These are phyloP conservation scores for Leishmania aethiopica DNA, from an alignment of 208 protist genomes.

Conservation along the genomic window DNA sequence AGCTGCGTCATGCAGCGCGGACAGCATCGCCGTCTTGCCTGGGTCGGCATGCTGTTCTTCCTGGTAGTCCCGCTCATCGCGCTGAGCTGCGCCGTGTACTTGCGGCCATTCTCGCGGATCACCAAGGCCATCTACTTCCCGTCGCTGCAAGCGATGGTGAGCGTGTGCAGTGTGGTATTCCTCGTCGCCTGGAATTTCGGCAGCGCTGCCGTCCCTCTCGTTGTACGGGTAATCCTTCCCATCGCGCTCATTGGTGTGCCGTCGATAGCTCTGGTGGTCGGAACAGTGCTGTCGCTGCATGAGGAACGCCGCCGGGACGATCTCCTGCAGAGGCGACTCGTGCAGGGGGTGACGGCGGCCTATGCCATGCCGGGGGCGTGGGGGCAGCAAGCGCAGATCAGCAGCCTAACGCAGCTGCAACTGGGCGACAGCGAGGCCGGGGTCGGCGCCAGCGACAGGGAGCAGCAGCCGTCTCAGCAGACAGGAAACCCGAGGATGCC, in stretches of 20 bases:
- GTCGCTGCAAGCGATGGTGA: slow-evolving; percentile 48
- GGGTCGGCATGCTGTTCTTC: slow-evolving; percentile 57
- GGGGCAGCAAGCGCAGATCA: neutral
- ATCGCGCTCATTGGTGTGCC: slow-evolving; percentile 52
- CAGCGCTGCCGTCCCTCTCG: slow-evolving; percentile 21
- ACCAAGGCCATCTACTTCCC: slow-evolving; percentile 58
- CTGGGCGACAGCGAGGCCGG: neutral
- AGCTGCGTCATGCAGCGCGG: slow-evolving; percentile 36
- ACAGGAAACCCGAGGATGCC: too few species aligned
- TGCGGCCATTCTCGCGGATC: slow-evolving; percentile 52
- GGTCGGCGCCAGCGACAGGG: neutral
- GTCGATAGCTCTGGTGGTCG: slow-evolving; percentile 45
- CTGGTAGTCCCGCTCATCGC: slow-evolving; percentile 43
- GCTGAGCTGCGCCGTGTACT: slow-evolving; percentile 32
- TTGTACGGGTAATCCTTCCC: slow-evolving; percentile 38
- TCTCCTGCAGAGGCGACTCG: slow-evolving; percentile 46
- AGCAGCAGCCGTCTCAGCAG: neutral
- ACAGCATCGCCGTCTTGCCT: slow-evolving; percentile 13
- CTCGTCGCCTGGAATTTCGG: slow-evolving; percentile 31
- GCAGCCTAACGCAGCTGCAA: neutral
- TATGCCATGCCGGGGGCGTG: slow-evolving; percentile 8
- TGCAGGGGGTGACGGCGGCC: slow-evolving; percentile 26
- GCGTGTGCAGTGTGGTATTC: slow-evolving; percentile 37
- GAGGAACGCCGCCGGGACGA: slow-evolving; percentile 54
- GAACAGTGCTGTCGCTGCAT: slow-evolving; percentile 49